These are phyloP conservation scores for Jasminum sambac DNA, from an alignment of 257 asterid species.

Conservation along the genomic window DNA sequence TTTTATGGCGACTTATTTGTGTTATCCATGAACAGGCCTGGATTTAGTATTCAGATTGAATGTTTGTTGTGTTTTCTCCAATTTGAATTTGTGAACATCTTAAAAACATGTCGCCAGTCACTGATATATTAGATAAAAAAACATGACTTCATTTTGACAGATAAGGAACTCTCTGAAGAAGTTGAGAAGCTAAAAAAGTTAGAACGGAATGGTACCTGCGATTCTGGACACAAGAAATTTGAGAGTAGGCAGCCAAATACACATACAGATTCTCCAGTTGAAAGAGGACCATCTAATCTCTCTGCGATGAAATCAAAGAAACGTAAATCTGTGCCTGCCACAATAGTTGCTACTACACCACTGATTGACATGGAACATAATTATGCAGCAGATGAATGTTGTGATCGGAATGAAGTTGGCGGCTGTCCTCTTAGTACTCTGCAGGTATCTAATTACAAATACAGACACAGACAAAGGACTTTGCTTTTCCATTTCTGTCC, in stretches of 20 bases:
- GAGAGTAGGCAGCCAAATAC: background rate
- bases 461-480: slow-evolving; percentile 12
- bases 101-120: background rate
- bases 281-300: background rate
- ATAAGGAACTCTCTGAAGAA: slow-evolving; percentile 55
- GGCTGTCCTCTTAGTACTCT: slow-evolving; percentile 27
- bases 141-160: slow-evolving; percentile 31
- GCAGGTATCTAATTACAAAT: slow-evolving; percentile 35
- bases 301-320: slow-evolving; percentile 31
- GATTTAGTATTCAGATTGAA: background rate
- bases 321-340: slow-evolving; percentile 30
- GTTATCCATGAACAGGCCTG: background rate
- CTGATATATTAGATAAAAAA: background rate
- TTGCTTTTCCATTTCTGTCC: slow-evolving; percentile 17
- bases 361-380: slow-evolving; percentile 29
- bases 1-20: slow-evolving; percentile 7
- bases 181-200: slow-evolving; percentile 51
- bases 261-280: background rate
- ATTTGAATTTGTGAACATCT: slow-evolving; percentile 5
- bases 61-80: background rate
- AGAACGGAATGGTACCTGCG: slow-evolving; percentile 28
- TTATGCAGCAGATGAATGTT: slow-evolving; percentile 23
- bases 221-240: slow-evolving; percentile 4
- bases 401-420: slow-evolving; percentile 22
- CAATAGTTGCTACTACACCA: slow-evolving; percentile 28